Percentiles rank a stretch among this genome's conserved stretches.
Evolutionary conservation across 495 filamentous ascomycete species (phyloP).

Genomic region (Annulohypoxylon nitens): DNA sequence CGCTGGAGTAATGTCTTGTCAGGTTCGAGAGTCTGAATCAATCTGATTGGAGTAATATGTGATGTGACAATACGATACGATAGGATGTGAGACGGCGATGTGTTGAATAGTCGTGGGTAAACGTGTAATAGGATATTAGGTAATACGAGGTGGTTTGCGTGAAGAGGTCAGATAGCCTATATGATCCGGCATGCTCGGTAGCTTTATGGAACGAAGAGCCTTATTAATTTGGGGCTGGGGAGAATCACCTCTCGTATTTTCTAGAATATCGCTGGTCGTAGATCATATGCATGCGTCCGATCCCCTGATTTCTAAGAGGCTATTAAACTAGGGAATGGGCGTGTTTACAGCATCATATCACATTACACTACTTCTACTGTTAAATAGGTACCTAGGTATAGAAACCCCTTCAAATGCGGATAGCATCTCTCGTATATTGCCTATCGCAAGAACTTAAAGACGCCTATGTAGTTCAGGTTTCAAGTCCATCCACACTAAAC

Average conservation of each 20-base stretch:
- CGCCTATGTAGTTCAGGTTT: not conserved
- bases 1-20: not conserved
- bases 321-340: too few relatives aligned
- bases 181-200: not conserved
- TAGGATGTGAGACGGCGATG: too few relatives aligned
- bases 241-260: not conserved
- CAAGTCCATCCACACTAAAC: not conserved
- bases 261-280: too few relatives aligned
- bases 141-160: not conserved
- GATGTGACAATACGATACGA: too few relatives aligned
- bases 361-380: not conserved
- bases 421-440: conserved; percentile 5
- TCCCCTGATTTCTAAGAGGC: too few relatives aligned
- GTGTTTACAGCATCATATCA: not conserved
- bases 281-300: too few relatives aligned
- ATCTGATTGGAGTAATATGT: not conserved
- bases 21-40: not conserved
- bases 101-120: not conserved
- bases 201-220: not conserved
- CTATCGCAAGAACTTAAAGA: not conserved
- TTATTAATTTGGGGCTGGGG: not conserved
- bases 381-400: too few relatives aligned
- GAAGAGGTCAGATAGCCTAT: not conserved
- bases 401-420: not conserved
- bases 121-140: not conserved